phyloP scores from a whole-genome alignment of 345 rosid species.

The Nephelium lappaceum region DNA sequence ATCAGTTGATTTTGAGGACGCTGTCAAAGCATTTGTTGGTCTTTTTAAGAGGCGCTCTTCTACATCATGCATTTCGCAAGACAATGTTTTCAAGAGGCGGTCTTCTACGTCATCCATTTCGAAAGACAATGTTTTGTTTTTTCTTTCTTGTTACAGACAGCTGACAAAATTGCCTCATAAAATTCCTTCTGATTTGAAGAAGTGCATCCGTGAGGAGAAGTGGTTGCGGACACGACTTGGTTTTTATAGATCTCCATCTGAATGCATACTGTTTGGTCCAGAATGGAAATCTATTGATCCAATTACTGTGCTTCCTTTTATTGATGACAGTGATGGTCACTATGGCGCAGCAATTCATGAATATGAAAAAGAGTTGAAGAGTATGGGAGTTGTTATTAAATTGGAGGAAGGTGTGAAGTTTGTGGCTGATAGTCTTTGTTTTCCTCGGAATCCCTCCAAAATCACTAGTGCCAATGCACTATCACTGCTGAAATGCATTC shows the following conservation, averaged over 20 bases:
- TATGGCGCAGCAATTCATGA: slow-evolving; percentile 49
- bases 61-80: slow-evolving; percentile 10
- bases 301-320: slow-evolving; percentile 59
- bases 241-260: slow-evolving; percentile 49
- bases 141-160: slow-evolving; percentile 51
- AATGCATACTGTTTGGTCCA: slow-evolving; percentile 55
- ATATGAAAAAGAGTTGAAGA: slow-evolving; percentile 52
- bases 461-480: slow-evolving; percentile 36
- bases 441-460: slow-evolving; percentile 32
- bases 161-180: slow-evolving; percentile 19
- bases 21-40: slow-evolving; percentile 39
- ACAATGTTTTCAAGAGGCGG: slow-evolving; percentile 12
- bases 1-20: slow-evolving; percentile 46
- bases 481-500: slow-evolving; percentile 52
- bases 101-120: no score
- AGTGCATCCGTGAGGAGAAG: slow-evolving; percentile 35
- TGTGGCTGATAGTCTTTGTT: slow-evolving; percentile 41
- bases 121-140: slow-evolving; percentile 32
- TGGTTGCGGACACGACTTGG: slow-evolving; percentile 70
- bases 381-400: slow-evolving; percentile 46
- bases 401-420: slow-evolving; percentile 49
- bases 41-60: slow-evolving; percentile 41
- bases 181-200: slow-evolving; percentile 38
- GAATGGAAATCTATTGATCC: slow-evolving; percentile 59
- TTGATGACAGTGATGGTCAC: slow-evolving; percentile 56